Conservation (phyloP, 495 filamentous ascomycete species). For the Lentithecium fluviatile region DNA sequence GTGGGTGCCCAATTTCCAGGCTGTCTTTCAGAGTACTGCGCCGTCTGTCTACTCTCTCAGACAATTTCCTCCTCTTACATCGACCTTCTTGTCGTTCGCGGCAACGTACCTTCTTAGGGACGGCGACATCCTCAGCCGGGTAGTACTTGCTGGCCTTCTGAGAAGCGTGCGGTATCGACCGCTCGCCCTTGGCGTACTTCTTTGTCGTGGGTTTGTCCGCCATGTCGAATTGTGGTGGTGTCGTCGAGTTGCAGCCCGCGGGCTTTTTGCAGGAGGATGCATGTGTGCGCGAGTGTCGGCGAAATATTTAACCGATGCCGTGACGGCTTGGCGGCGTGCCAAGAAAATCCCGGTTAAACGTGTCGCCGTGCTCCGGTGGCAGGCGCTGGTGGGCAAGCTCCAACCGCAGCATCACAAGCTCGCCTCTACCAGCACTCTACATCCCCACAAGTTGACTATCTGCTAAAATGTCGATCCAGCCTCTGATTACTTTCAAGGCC, state of each 20-base stretch:
- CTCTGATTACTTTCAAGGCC: constrained; percentile 95
- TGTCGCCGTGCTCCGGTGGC: too few species aligned
- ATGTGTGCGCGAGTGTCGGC: too few species aligned
- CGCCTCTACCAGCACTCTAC: background rate
- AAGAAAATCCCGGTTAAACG: background rate
- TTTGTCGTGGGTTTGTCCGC: constrained; percentile 63
- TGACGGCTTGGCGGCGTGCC: background rate
- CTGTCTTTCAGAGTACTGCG: constrained; percentile 4
- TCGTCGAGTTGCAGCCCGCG: background rate
- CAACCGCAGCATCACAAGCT: constrained; percentile 15
- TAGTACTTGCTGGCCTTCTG: constrained; percentile 99
- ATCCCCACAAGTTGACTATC: background rate
- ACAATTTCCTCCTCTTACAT: constrained; percentile 4
- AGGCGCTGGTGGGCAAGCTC: constrained; percentile 8
- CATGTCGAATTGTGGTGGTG: constrained; percentile 33
- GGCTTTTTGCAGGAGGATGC: too few species aligned
- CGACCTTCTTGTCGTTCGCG: background rate
- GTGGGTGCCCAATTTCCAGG: background rate
- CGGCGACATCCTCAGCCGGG: constrained; percentile 87
- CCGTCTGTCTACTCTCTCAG: background rate
- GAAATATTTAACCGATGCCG: too few species aligned
- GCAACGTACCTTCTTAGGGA: constrained; percentile 85
- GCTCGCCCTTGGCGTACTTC: constrained; percentile 96
- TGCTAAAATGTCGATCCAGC: constrained; percentile 63
- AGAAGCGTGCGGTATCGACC: constrained; percentile 75